Evolutionary conservation across 1,139 yeast genomes (phyloP), one percentile per base, ranked within the genome.

Genomic region (Candida sp.): DNA sequence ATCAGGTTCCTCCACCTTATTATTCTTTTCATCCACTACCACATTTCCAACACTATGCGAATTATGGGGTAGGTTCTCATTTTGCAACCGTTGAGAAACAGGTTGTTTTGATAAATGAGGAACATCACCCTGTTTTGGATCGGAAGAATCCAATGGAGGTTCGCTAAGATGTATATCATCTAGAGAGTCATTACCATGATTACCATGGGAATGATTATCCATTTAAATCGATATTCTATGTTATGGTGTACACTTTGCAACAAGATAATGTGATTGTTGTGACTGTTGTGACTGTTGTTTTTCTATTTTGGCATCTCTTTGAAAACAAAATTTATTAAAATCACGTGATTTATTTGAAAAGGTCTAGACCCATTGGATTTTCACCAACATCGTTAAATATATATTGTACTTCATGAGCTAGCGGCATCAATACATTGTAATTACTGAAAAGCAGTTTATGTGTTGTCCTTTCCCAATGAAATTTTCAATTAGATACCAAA

Each of bases 11-110:
- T 15, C 19, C 3, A 15, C 2, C 19, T 15, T 15, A 15, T 15
- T 15, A 15, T 2, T 15, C 19, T 15, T 69, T 32, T 73, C 72
- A 43, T 56, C 57, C 44, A 66, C 66, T 35, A 69, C 53, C 27
- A 61, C 71, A 27, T 54, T 46, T 43, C 60, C 62, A 32, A 51
- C 50, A 22, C 42, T 32, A 22, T 45, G 45, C 7, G 36, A 36
- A 21, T 47, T 40, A 12, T 22, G 41, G 29, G 48, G 29, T 32
- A n/a, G 34, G 6, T 2, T 11, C 19, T 32, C 19, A 33, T 22
- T 34, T 43, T 43, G 46, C 46, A 43, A 32, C 46, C 46, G 21
- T 11, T 32, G 36, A 11, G 21, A 33, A 22, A 2, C 15, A 12
- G 22, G n/a, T 12, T 41, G 38, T 22, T 25, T 22, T 36, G 19